phyloP scores from a whole-genome alignment of 1,139 yeast species.

The Spathaspora jeffriesii region DNA sequence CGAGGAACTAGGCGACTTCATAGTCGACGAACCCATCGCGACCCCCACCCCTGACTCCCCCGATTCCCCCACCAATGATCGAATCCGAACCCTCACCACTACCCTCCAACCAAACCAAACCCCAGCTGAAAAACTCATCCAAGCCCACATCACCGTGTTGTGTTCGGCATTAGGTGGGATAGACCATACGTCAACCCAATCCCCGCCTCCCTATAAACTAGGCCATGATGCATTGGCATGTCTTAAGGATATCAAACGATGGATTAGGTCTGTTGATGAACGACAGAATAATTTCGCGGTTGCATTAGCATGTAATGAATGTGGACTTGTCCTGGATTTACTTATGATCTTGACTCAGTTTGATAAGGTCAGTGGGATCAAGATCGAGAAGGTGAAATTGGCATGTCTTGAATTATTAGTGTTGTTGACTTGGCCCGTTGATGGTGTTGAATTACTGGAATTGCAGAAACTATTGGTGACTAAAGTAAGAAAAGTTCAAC shows the following conservation, averaged over 20 bases:
- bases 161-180: conserved; percentile 84
- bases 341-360: conserved; percentile 75
- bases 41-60: conserved; percentile 19
- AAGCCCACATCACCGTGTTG: conserved; percentile 69
- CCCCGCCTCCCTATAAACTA: conserved; percentile 61
- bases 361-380: conserved; percentile 48
- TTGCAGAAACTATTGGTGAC: conserved; percentile 60
- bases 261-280: conserved; percentile 88
- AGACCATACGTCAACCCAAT: conserved; percentile 50
- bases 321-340: conserved; percentile 77
- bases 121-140: conserved; percentile 46
- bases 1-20: conserved; percentile 4
- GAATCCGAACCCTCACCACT: conserved; percentile 29
- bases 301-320: conserved; percentile 85
- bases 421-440: conserved; percentile 84
- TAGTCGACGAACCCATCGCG: conserved; percentile 10
- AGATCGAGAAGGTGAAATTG: conserved; percentile 60
- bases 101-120: conserved; percentile 36
- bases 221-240: conserved; percentile 95
- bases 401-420: conserved; percentile 80
- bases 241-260: conserved; percentile 80
- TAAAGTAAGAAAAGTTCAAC: conserved; percentile 65
- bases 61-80: conserved; percentile 16
- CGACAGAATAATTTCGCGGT: conserved; percentile 69
- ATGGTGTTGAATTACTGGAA: conserved; percentile 47